Evolutionary conservation across 306 rosid genomes (phyloP).

Genomic region (Dalbergia cochinchinensis): DNA sequence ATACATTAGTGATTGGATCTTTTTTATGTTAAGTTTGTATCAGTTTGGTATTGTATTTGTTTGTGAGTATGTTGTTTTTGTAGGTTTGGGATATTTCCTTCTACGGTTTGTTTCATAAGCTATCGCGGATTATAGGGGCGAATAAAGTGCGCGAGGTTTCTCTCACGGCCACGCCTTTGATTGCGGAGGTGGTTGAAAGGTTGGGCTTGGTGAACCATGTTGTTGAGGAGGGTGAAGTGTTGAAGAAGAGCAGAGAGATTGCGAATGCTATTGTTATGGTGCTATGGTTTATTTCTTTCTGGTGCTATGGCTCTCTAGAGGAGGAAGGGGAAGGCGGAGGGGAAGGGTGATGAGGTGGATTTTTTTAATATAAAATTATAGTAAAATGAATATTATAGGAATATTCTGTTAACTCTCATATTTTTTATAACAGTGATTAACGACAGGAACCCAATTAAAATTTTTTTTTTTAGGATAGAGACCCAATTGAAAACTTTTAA

Average conservation of each 20-base stretch:
- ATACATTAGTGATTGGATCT: background rate
- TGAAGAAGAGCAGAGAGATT: conserved; percentile 78
- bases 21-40: background rate
- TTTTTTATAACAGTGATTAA: too few relatives aligned
- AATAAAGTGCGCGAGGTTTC: conserved; percentile 93
- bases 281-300: too few relatives aligned
- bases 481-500: too few relatives aligned
- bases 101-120: conserved; percentile 99
- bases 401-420: too few relatives aligned
- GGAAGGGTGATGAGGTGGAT: too few relatives aligned
- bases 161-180: conserved; percentile 79
- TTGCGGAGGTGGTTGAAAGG: conserved; percentile 79
- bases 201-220: conserved; percentile 88
- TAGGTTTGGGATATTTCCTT: conserved; percentile 97
- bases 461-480: too few relatives aligned
- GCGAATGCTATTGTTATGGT: conserved; percentile 71
- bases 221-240: conserved; percentile 75
- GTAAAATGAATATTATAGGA: too few relatives aligned
- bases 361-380: too few relatives aligned
- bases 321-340: too few relatives aligned
- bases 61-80: background rate
- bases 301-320: too few relatives aligned
- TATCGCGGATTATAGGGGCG: conserved; percentile 73
- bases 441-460: too few relatives aligned
- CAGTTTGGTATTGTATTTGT: background rate